Percentiles rank a stretch among this genome's conserved stretches.
phyloP scores from a whole-genome alignment of 2,329 filamentous ascomycete genomes.

The Botryosphaeria dothidea region DNA sequence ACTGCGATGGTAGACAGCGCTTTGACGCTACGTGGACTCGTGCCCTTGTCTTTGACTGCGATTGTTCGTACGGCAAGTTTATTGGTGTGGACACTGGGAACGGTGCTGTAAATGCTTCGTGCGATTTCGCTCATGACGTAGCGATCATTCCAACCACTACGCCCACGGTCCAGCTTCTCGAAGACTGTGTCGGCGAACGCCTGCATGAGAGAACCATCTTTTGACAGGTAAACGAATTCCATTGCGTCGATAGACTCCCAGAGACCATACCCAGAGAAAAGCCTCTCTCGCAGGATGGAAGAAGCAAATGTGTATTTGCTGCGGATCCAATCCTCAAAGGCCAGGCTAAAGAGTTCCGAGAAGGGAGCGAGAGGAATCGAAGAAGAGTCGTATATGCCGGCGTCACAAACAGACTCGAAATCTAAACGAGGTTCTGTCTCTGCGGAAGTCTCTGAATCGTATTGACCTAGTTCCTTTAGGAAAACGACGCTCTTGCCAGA shows the following conservation, averaged over 20 bases:
- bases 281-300: constrained; percentile 61
- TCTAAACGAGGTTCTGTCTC: constrained; percentile 52
- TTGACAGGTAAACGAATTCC: constrained; percentile 73
- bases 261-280: constrained; percentile 71
- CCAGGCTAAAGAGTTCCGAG: constrained; percentile 69
- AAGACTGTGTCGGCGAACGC: constrained; percentile 71
- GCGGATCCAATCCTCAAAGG: constrained; percentile 76
- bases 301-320: constrained; percentile 73
- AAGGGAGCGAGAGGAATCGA: constrained; percentile 63
- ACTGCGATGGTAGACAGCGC: constrained; percentile 65
- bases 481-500: constrained; percentile 88
- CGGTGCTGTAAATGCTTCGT: constrained; percentile 65
- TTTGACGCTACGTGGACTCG: constrained; percentile 55
- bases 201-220: constrained; percentile 69
- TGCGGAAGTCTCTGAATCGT: not conserved
- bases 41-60: constrained; percentile 48
- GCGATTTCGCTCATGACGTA: constrained; percentile 78
- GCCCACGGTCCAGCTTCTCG: constrained; percentile 65
- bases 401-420: constrained; percentile 58
- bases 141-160: constrained; percentile 72
- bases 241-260: constrained; percentile 66
- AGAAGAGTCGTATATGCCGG: constrained; percentile 22
- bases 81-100: constrained; percentile 58
- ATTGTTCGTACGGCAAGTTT: constrained; percentile 61
- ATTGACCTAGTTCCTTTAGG: constrained; percentile 62